Evolutionary conservation across 176 grass and related monocot species (phyloP).

Genomic region (Echinochloa phyllopogon): DNA sequence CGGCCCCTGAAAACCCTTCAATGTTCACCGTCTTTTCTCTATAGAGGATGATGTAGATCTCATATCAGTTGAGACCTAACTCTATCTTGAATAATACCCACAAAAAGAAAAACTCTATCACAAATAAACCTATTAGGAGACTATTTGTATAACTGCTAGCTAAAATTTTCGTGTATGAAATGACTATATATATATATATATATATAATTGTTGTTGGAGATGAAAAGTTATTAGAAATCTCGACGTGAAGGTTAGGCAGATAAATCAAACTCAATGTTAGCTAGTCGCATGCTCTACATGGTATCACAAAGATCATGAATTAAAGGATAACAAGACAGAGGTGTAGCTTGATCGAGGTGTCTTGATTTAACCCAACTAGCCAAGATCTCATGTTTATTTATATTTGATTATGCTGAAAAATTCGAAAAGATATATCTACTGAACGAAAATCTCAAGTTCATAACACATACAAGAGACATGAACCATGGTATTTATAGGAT

Average conservation of each 20-base stretch:
- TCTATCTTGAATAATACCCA: too few relatives aligned
- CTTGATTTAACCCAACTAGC: neutral
- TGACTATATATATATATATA: too few relatives aligned
- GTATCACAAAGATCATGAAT: conserved; percentile 14
- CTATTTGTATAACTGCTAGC: neutral
- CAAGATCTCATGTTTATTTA: neutral
- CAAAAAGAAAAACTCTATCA: too few relatives aligned
- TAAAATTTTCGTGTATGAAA: neutral
- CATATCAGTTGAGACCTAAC: too few relatives aligned
- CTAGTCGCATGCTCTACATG: neutral
- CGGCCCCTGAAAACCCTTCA: too few relatives aligned
- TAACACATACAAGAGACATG: neutral
- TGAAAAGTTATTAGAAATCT: neutral
- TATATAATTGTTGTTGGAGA: neutral
- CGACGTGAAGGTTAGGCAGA: neutral
- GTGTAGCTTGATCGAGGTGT: neutral
- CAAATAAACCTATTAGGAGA: too few relatives aligned
- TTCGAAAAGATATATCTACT: neutral
- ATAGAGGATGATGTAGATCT: too few relatives aligned
- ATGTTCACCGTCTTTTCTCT: too few relatives aligned
- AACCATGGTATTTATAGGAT: too few relatives aligned
- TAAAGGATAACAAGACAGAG: neutral
- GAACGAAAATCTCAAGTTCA: neutral
- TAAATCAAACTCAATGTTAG: neutral
- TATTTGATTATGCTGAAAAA: neutral